Percentiles rank a stretch among this genome's conserved stretches.
phyloP scores from a whole-genome alignment of 1,284 basidiomycete genomes.

The Neonothopanus nambi region DNA sequence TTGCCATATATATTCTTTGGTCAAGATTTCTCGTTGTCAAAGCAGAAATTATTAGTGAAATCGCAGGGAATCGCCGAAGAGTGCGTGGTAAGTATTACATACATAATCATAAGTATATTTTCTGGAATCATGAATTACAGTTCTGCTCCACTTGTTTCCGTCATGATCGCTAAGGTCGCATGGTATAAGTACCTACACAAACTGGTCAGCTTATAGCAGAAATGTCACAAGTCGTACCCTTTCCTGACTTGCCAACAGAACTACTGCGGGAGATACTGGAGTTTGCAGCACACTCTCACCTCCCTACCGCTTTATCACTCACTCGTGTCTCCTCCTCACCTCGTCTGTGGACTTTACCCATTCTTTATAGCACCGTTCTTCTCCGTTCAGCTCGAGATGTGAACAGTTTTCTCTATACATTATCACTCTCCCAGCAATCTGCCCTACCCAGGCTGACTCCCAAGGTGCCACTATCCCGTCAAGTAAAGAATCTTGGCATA shows the following conservation, averaged over 20 bases:
- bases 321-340: constrained; percentile 36
- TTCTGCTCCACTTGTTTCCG: no score
- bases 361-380: constrained; percentile 40
- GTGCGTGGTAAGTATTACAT: no score
- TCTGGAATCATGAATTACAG: no score
- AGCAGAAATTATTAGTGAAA: no score
- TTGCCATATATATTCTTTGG: no score
- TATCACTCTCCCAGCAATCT: constrained; percentile 30
- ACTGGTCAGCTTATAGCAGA: no score
- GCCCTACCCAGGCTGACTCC: constrained; percentile 20
- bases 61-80: no score
- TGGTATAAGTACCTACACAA: no score
- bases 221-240: not conserved
- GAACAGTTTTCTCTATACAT: constrained; percentile 31
- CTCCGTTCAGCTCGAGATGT: constrained; percentile 35
- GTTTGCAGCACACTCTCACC: constrained; percentile 6
- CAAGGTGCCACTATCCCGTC: constrained; percentile 15
- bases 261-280: constrained; percentile 14
- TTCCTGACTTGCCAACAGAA: constrained; percentile 8
- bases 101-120: no score
- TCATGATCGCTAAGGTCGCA: no score
- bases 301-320: constrained; percentile 26
- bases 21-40: no score
- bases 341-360: constrained; percentile 33
- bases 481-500: constrained; percentile 34